phyloP scores from a whole-genome alignment of 2,329 filamentous ascomycete species.

The Colletotrichum eremochloae region DNA sequence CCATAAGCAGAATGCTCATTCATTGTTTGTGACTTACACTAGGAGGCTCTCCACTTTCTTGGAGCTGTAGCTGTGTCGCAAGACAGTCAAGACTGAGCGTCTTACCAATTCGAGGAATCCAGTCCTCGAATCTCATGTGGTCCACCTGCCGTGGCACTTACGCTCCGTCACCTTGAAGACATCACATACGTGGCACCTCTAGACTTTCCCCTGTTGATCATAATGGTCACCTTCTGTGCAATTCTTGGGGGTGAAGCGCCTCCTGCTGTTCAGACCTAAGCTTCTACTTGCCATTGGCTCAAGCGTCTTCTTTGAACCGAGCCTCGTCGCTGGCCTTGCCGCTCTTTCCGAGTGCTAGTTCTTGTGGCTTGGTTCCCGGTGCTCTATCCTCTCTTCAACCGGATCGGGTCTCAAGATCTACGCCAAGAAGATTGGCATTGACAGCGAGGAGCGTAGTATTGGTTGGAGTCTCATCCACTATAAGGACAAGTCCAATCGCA shows the following conservation, averaged over 20 bases:
- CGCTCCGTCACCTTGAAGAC: neutral
- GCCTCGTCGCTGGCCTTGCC: neutral
- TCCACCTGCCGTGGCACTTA: neutral
- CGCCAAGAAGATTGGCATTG: neutral
- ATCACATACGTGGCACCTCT: neutral
- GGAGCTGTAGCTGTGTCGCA: neutral
- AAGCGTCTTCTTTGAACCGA: neutral
- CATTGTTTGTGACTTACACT: conserved; percentile 23
- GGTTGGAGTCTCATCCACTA: conserved; percentile 9
- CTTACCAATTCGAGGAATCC: conserved; percentile 13
- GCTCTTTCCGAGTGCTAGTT: neutral
- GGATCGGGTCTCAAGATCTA: conserved; percentile 8
- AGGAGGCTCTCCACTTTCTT: neutral
- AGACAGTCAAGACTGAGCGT: neutral
- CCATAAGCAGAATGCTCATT: conserved; percentile 18
- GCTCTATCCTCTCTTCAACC: neutral
- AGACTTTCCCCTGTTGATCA: conserved; percentile 24
- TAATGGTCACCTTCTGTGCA: neutral
- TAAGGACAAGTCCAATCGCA: conserved; percentile 22
- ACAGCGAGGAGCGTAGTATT: neutral
- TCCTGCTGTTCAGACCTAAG: neutral
- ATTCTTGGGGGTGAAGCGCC: conserved; percentile 5
- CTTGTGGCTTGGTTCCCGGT: conserved; percentile 24
- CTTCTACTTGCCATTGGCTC: neutral
- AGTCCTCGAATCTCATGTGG: neutral